Base-by-base conservation (phyloP, 2,329 filamentous ascomycete genomes). In the Kalaharituber pfeilii region DNA sequence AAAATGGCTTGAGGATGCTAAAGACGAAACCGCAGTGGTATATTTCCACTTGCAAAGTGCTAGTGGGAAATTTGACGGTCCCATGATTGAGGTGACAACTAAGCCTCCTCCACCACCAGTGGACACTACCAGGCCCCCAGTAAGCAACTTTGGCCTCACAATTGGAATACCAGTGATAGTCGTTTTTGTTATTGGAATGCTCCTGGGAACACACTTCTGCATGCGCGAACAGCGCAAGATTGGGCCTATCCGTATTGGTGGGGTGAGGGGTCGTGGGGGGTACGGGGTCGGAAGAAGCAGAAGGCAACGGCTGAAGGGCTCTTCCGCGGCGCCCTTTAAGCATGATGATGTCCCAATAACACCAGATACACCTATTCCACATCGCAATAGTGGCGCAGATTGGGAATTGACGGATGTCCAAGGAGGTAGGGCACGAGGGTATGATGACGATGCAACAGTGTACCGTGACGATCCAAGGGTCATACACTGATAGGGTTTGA, bases 331-430 rank as follows among this genome's bases (percentile, higher is more conserved):
- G 1, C 33, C 5, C 2, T 36, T 22, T 22, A 24, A 53, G 15
- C 56, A 60, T 42, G 53, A 53, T 18, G 57, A 60, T 47, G 58
- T 59, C 2, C 20, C 28, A 2, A 44, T 30, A 8, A 56, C 5
- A 26, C 26, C 13, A 29, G 44, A 20, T 45, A 29, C 18, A 52
- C 52, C 2, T 18, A n/a, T n/a, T n/a, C n/a, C n/a, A n/a, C n/a
- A n/a, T n/a, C 20, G 24, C 45, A 54, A 24, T 39, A 53, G 20
- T 45, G 52, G 29, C 39, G 26, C 4, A 42, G 50, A 18, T 51
- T 60, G 59, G 59, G 59, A 60, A 30, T 45, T 60, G 50, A 56
- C 57, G n/a, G 56, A 55, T 51, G 57, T 60, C 11, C 50, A 56
- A 52, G 59, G 59, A 20, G 59, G 59, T 20, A 58, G 50, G 25